Base-by-base conservation (phyloP, 306 rosid genomes). In the Medicago lupulina region DNA sequence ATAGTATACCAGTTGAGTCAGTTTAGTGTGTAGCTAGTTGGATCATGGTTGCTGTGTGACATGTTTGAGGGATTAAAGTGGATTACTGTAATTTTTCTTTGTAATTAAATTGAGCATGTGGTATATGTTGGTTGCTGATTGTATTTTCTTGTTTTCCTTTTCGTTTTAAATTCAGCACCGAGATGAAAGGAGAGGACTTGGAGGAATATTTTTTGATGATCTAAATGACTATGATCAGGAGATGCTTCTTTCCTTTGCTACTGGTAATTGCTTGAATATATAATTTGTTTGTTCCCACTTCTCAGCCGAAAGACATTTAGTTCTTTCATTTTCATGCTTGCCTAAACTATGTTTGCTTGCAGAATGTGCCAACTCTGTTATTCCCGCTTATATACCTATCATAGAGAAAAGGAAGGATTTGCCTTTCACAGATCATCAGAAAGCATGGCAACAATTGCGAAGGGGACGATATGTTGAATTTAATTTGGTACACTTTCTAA, bases 201-300 rank as follows among this genome's bases (percentile, higher is more conserved):
- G 98, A 64, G 98, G 98, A 76, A 92, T 95, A 79, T 95, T 92
- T 89, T 95, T 95, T 58, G 97, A 95, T 49, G 98, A 95, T 86
- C 83, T 95, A 64, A 95, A 95, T 76, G 93, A 92, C 84, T 89
- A 90, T 83, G 97, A 95, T 79, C 98, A 90, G 85, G 98, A 92
- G 91, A 95, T 95, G 97, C 97, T 95, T 54, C 97, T 95, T 79
- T 84, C 98, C 66, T 95, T 95, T 82, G 89, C 98, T 70, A 92
- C 93, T 8, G 97, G 98, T 95, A 88, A 85, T 80, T 83, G 19
- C 64, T 82, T 68, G 61, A 39, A 53, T 74, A 59, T 39, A 40
- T 16, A 68, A 57, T 14, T 36, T 58, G 69, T 58, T 78, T 41
- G 68, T 76, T 61, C 12, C 34, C 43, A 31, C 67, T 31, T 49